Evolutionary conservation across 1,284 basidiomycete genomes (phyloP), one percentile per base, ranked within the genome.

Genomic region (Sporisorium scitamineum): DNA sequence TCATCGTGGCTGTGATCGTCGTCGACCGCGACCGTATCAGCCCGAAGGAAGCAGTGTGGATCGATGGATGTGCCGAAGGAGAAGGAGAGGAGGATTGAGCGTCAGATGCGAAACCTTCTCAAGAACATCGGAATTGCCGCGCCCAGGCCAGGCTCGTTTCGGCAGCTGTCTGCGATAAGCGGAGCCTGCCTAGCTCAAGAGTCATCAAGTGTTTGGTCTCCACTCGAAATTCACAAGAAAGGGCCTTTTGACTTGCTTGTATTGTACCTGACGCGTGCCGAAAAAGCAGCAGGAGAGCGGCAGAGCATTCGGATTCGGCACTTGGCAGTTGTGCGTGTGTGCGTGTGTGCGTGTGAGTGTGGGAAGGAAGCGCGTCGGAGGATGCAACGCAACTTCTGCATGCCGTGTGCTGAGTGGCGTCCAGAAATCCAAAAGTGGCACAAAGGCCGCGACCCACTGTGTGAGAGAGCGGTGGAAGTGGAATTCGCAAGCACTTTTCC

Each of bases 211-310:
- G 60, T 68, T n/a, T 68, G 66, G 54, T 68, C 60, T 61, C 55
- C n/a, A 20, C 39, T 42, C 39, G 13, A 24, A 50, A 20, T 29
- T n/a, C 5, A 22, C 22, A 24, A 54, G 24, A 32, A 31, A 31
- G 20, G 22, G 22, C 34, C 10, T 29, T 10, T 53, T 41, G 18
- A 61, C n/a, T n/a, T n/a, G n/a, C n/a, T n/a, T n/a, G n/a, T n/a
- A n/a, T n/a, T n/a, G n/a, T n/a, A 51, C 0, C 56, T 63, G 61
- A 70, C 67, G 67, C 61, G 53, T 63, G 57, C 37, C 42, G 37
- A 45, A 57, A 29, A 47, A 29, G 53, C 57, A 41, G 29, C n/a
- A 18, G 13, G 11, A 58, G 27, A 39, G 62, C 14, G n/a, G 39
- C n/a, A 50, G n/a, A 20, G 27, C 14, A 3, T 18, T 41, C n/a